phyloP scores from a whole-genome alignment of 139 green algal species.

The Chlorella sorokiniana region DNA sequence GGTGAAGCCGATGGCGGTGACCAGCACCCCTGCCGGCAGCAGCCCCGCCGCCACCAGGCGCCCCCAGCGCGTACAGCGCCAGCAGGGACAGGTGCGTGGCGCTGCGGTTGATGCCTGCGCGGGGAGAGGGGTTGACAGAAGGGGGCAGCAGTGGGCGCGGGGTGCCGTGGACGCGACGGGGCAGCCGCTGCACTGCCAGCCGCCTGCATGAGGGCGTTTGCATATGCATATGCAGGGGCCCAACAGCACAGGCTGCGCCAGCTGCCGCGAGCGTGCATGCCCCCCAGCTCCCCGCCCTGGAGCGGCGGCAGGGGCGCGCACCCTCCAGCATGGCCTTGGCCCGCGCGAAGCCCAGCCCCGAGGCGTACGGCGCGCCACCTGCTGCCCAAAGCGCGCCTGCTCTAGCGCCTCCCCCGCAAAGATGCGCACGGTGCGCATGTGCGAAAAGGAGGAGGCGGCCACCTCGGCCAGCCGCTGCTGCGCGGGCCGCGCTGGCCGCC shows the following conservation, averaged over 20 bases:
- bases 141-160: too few relatives aligned
- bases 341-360: slow-evolving; percentile 72
- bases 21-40: slow-evolving; percentile 78
- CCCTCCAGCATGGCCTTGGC: slow-evolving; percentile 76
- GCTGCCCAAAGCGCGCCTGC: slow-evolving; percentile 75
- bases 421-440: slow-evolving; percentile 65
- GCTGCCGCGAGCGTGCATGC: background rate
- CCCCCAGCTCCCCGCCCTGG: background rate
- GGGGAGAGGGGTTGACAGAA: too few relatives aligned
- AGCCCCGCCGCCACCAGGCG: slow-evolving; percentile 71
- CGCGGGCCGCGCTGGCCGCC: slow-evolving; percentile 42
- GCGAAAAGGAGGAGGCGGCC: slow-evolving; percentile 27
- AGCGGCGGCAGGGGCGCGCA: background rate
- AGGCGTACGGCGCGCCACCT: slow-evolving; percentile 65
- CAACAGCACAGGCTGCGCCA: background rate
- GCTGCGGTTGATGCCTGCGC: slow-evolving; percentile 50
- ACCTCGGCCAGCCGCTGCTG: slow-evolving; percentile 73
- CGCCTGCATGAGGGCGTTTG: background rate
- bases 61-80: slow-evolving; percentile 81
- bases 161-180: too few relatives aligned
- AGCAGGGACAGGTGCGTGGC: slow-evolving; percentile 83
- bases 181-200: too few relatives aligned
- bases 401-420: slow-evolving; percentile 88
- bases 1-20: slow-evolving; percentile 90
- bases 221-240: background rate